Conservation (phyloP, 805 yeast genomes). For the Zygoascus tannicola region DNA sequence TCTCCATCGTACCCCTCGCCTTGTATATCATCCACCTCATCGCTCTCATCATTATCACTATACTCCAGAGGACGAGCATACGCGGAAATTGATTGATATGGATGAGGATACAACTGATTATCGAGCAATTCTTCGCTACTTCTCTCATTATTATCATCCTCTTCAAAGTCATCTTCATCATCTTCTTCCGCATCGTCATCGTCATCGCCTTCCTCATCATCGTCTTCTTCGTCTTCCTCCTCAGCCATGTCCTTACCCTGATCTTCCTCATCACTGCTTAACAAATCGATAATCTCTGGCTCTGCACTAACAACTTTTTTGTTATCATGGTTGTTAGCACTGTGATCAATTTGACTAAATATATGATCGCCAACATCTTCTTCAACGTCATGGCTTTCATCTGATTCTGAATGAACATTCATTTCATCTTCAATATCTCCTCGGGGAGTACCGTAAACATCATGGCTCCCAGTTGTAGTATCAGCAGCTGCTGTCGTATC, state of each 20-base stretch:
- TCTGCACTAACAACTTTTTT: too few relatives aligned
- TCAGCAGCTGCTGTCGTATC: neutral
- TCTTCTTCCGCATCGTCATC: slow-evolving; percentile 4
- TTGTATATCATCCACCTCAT: neutral
- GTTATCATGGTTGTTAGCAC: too few relatives aligned
- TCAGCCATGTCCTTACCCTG: slow-evolving; percentile 5
- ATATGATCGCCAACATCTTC: neutral
- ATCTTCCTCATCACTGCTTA: neutral
- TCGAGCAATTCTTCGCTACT: neutral
- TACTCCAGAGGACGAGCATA: too few relatives aligned
- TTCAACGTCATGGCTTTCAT: neutral
- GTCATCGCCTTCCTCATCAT: slow-evolving; percentile 3
- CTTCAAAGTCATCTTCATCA: neutral
- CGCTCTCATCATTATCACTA: slow-evolving; percentile 5
- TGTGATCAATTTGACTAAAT: too few relatives aligned
- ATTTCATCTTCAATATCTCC: too few relatives aligned
- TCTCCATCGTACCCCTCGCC: too few relatives aligned
- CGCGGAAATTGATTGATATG: too few relatives aligned
- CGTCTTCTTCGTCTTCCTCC: slow-evolving; percentile 2
- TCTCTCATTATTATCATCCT: too few relatives aligned
- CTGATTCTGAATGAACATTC: too few relatives aligned
- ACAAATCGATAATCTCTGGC: neutral
- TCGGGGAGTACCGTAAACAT: neutral
- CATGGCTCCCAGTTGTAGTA: neutral
- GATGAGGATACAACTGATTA: too few relatives aligned